Evolutionary conservation across 2,329 filamentous ascomycete genomes (phyloP), one percentile per base, ranked within the genome.

Genomic region (Sporothrix mexicana): DNA sequence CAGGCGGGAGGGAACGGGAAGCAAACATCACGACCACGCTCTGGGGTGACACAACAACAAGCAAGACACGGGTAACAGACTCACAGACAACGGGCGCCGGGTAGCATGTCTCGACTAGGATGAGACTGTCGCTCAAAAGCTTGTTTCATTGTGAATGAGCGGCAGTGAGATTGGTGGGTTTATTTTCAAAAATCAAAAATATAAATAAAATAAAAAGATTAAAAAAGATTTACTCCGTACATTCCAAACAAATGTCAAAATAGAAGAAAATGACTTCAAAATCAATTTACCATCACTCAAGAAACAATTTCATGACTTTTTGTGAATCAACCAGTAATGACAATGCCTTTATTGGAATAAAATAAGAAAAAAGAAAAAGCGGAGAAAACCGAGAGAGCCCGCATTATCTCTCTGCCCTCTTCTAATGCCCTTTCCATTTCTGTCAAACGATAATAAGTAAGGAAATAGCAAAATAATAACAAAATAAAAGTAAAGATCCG

Each of bases 111-210:
- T 45, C 10, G 61, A 66, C 41, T 36, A 23, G 47, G 41, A 66
- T 66, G 41, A 66, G 61, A 47, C 61, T 15, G 61, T 66, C 41
- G 25, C 61, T 23, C 61, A 47, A 66, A 66, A 20, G 41, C 20
- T 25, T 23, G 41, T 66, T 66, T 66, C 61, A 66, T 62, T 62
- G n/a, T n/a, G n/a, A n/a, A n/a, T n/a, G n/a, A n/a, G n/a, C n/a
- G n/a, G n/a, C n/a, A n/a, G n/a, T n/a, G n/a, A n/a, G n/a, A n/a
- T n/a, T n/a, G n/a, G n/a, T n/a, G n/a, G n/a, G n/a, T n/a, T n/a
- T n/a, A n/a, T n/a, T n/a, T n/a, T n/a, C n/a, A n/a, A n/a, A n/a
- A n/a, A n/a, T n/a, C n/a, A n/a, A n/a, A n/a, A n/a, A n/a, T n/a
- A n/a, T n/a, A n/a, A n/a, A n/a, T n/a, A n/a, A n/a, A n/a, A n/a